Conservation (phyloP, 495 filamentous ascomycete species). For the Penicillium angulare region DNA sequence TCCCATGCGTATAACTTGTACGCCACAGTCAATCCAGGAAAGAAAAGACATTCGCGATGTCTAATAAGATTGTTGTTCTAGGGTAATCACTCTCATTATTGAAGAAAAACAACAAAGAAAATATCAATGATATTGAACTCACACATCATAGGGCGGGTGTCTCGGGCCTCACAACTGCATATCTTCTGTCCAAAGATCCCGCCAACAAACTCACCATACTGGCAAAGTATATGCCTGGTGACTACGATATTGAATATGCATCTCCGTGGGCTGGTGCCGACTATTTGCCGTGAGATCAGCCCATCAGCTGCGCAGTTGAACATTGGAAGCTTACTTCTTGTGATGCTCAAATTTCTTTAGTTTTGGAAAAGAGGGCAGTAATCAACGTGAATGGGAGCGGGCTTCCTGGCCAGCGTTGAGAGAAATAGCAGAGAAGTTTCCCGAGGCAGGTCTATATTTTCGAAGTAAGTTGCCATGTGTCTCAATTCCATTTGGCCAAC, state of each 20-base stretch:
- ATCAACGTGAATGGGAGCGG: not conserved
- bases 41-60: not conserved
- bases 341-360: not conserved
- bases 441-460: not conserved
- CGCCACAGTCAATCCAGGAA: not conserved
- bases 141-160: constrained; percentile 72
- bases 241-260: constrained; percentile 93
- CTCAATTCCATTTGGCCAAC: not conserved
- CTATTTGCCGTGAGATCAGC: constrained; percentile 5
- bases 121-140: not conserved
- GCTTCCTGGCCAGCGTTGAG: not conserved
- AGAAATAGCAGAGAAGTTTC: not conserved
- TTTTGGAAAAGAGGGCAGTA: not conserved
- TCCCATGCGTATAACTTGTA: not conserved
- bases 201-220: constrained; percentile 71
- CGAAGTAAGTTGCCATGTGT: not conserved
- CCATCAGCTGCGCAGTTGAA: not conserved
- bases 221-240: constrained; percentile 95
- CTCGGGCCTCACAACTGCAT: constrained; percentile 80
- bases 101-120: not conserved
- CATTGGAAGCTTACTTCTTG: not conserved
- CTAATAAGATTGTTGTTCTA: not conserved
- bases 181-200: constrained; percentile 67
- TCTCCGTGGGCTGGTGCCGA: constrained; percentile 95
- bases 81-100: not conserved